A percentile compares a stretch with the other conserved stretches of the same genome.
phyloP scores from a whole-genome alignment of 805 yeast species.

The Wickerhamomyces canadensis region DNA sequence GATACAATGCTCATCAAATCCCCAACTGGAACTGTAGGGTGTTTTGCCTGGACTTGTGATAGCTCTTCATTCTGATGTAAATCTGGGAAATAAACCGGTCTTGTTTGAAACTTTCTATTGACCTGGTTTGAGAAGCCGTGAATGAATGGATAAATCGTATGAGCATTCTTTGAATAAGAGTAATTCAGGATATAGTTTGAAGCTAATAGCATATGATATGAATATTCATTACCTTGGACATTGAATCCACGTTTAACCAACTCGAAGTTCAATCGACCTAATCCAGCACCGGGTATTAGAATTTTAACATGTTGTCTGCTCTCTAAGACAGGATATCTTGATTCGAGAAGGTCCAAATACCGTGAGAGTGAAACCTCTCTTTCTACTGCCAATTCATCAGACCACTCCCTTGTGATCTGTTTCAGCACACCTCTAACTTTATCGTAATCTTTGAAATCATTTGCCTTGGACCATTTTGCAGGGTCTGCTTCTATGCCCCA shows the following conservation, averaged over 20 bases:
- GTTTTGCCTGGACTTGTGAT: constrained; percentile 22
- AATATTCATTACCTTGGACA: constrained; percentile 64
- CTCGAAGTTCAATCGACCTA: constrained; percentile 55
- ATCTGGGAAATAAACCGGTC: constrained; percentile 53
- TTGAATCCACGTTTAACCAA: constrained; percentile 48
- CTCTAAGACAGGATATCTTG: constrained; percentile 32
- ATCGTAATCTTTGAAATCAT: constrained; percentile 41
- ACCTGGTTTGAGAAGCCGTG: constrained; percentile 43
- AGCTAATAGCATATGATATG: constrained; percentile 57
- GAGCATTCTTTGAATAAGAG: constrained; percentile 33
- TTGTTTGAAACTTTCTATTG: constrained; percentile 39
- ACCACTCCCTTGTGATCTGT: constrained; percentile 61
- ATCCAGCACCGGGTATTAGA: constrained; percentile 60
- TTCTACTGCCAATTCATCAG: constrained; percentile 44
- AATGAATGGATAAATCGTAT: constrained; percentile 48
- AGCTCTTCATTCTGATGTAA: constrained; percentile 37
- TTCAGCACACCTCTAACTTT: constrained; percentile 52
- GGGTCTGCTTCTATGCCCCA: constrained; percentile 46
- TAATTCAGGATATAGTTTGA: constrained; percentile 51
- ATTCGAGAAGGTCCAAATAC: constrained; percentile 28
- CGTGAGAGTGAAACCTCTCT: constrained; percentile 34
- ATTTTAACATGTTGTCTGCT: constrained; percentile 36
- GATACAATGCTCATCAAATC: constrained; percentile 67
- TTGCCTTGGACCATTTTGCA: constrained; percentile 36
- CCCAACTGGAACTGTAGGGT: constrained; percentile 37